Base-by-base conservation (phyloP, 306 rosid species). In the Casuarina cunninghamiana region DNA sequence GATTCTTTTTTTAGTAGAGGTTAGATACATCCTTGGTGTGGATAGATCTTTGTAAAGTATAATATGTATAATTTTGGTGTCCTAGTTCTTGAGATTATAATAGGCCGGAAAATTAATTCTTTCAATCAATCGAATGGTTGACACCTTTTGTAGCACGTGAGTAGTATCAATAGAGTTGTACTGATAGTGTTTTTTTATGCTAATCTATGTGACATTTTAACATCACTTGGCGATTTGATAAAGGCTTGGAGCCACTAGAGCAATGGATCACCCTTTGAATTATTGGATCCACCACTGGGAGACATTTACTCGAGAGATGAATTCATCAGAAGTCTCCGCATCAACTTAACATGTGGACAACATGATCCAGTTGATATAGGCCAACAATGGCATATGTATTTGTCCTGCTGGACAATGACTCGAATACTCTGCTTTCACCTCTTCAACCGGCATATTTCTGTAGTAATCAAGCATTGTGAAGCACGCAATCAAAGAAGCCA, bases 301-400 rank as follows among this genome's bases (percentile, higher is more conserved):
- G 84, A 73, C 35, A 83, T 85, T 71, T 85, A 3, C 8, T 54
- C 89, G 15, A 85, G 84, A 79, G 80, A 78, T 37, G 91, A 87
- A 80, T 89, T 87, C 53, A 72, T 69, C 5, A 85, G 86, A 80
- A 83, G 91, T 85, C 80, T 87, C 72, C 91, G 85, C 15, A 85
- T 87, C n/a, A 87, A 83, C 54, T 83, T 87, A 48, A 61, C 83
- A 13, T 87, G 87, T 66, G 82, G 85, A 55, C 91, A 87, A 62
- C 89, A 87, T 68, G 81, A 66, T 85, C 86, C 87, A 17, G 41
- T 72, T 0, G 75, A n/a, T n/a, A 78, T 41, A 63, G 91, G 42
- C 61, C 61, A n/a, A 54, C 32, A 17, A 17, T 54, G 61, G 61
- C 35, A 5, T n/a, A 10, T 2, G 19, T 54, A n/a, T 26, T 54